A percentile compares a stretch with the other conserved stretches of the same genome.
Conservation (phyloP, 208 protist species). For the Crithidia brevicula region DNA sequence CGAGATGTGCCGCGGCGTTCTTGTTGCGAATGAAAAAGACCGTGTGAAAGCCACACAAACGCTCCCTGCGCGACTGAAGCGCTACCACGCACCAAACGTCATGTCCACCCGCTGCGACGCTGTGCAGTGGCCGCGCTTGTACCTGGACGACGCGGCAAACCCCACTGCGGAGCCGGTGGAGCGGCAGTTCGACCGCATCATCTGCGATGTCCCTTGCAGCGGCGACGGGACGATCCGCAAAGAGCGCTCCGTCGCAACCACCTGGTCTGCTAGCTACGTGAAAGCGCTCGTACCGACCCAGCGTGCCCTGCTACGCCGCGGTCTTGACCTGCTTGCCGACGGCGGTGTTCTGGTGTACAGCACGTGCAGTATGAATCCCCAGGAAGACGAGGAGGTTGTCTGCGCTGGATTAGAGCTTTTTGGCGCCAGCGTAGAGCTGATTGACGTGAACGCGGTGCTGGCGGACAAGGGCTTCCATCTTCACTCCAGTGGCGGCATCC, state of each 20-base stretch:
- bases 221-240: conserved; percentile 97
- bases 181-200: conserved; percentile 87
- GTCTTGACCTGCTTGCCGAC: conserved; percentile 79
- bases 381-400: conserved; percentile 97
- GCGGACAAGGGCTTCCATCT: conserved; percentile 46
- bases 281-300: conserved; percentile 90
- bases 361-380: conserved; percentile 97
- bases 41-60: conserved; percentile 93
- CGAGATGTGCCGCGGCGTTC: conserved; percentile 53
- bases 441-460: conserved; percentile 81
- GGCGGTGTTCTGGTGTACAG: conserved; percentile 96
- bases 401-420: conserved; percentile 80
- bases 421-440: conserved; percentile 77
- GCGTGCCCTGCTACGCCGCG: conserved; percentile 84
- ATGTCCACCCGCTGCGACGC: conserved; percentile 88
- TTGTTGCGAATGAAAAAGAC: conserved; percentile 92
- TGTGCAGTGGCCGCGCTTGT: conserved; percentile 87
- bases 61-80: conserved; percentile 88
- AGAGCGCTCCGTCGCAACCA: conserved; percentile 74
- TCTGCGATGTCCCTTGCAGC: conserved; percentile 96
- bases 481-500: conserved; percentile 70
- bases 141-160: conserved; percentile 32
- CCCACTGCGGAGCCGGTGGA: conserved; percentile 34
- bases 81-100: conserved; percentile 87
- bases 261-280: conserved; percentile 89